phyloP scores from a whole-genome alignment of 108 stramenopile species.

The Cylindrotheca fusiformis region DNA sequence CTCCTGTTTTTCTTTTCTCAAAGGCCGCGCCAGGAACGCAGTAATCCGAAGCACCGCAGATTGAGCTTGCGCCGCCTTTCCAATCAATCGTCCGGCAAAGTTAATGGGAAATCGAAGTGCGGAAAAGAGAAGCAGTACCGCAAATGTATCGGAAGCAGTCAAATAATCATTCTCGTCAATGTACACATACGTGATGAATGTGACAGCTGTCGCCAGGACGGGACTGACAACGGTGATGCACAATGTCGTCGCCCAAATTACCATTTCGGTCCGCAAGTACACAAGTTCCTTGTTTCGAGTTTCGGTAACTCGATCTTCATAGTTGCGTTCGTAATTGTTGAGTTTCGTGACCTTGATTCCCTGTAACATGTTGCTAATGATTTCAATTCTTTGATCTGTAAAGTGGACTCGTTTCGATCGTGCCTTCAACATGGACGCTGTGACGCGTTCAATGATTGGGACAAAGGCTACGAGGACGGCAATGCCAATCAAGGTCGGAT shows the following conservation, averaged over 20 bases:
- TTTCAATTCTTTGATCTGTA: conserved; percentile 75
- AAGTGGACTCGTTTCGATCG: conserved; percentile 55
- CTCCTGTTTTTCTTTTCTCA: conserved; percentile 3
- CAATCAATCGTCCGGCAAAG: conserved; percentile 72
- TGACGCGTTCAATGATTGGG: conserved; percentile 61
- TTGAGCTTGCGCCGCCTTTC: conserved; percentile 63
- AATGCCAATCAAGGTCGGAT: conserved; percentile 72
- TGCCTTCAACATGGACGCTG: conserved; percentile 56
- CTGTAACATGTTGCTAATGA: conserved; percentile 67
- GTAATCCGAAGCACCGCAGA: conserved; percentile 55
- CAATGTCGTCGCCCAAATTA: conserved; percentile 67
- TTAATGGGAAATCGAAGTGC: conserved; percentile 86
- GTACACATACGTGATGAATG: conserved; percentile 68
- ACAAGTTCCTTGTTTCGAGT: conserved; percentile 50
- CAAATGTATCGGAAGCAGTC: conserved; percentile 73
- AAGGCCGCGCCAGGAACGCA: conserved; percentile 54
- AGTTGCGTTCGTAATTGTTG: conserved; percentile 73
- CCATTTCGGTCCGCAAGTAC: conserved; percentile 57
- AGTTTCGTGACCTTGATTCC: conserved; percentile 83
- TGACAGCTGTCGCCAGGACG: conserved; percentile 57
- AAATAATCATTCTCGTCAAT: conserved; percentile 52
- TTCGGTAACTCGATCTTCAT: conserved; percentile 40
- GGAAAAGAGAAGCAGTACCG: conserved; percentile 60
- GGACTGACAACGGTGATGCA: conserved; percentile 67
- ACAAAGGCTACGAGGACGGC: conserved; percentile 57